A percentile compares a stretch with the other conserved stretches of the same genome.
Conservation (phyloP, 495 filamentous ascomycete species). For the Penicillium mononematosum region DNA sequence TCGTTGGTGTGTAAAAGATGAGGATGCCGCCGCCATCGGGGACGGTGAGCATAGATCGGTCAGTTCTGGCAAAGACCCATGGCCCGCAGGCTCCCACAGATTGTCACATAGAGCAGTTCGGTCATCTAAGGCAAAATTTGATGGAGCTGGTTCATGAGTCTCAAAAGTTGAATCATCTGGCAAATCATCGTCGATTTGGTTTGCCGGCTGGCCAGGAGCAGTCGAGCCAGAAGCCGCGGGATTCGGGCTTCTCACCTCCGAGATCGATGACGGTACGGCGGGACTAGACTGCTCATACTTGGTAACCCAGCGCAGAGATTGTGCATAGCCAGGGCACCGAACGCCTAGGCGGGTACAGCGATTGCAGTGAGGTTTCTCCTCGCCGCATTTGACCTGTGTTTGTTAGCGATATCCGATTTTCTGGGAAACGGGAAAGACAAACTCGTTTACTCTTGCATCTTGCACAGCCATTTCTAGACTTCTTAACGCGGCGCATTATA, state of each 20-base stretch:
- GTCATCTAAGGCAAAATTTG: conserved; percentile 21
- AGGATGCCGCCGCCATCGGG: conserved; percentile 14
- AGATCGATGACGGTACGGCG: conserved; percentile 8
- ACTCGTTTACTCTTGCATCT: conserved; percentile 55
- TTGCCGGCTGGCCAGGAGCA: conserved; percentile 4
- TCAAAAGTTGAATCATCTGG: conserved; percentile 11
- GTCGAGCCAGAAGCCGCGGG: conserved; percentile 12
- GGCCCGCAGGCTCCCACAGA: conserved; percentile 38
- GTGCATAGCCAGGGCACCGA: conserved; percentile 53
- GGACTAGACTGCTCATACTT: conserved; percentile 41
- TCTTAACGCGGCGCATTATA: conserved; percentile 48
- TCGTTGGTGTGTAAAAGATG: conserved; percentile 20
- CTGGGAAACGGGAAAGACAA: conserved; percentile 7
- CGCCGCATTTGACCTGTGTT: conserved; percentile 56
- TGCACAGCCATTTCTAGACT: conserved; percentile 47
- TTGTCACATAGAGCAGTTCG: conserved; percentile 30
- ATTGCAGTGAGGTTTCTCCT: conserved; percentile 51
- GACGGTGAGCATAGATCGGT: conserved; percentile 34
- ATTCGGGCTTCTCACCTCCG: conserved; percentile 17
- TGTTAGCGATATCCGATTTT: neutral
- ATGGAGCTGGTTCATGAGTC: conserved; percentile 8
- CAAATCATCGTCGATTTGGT: conserved; percentile 1
- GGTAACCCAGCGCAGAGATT: conserved; percentile 55
- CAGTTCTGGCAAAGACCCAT: conserved; percentile 36
- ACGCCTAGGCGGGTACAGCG: conserved; percentile 52